Conservation (phyloP, 345 rosid species). For the Heritiera littoralis region DNA sequence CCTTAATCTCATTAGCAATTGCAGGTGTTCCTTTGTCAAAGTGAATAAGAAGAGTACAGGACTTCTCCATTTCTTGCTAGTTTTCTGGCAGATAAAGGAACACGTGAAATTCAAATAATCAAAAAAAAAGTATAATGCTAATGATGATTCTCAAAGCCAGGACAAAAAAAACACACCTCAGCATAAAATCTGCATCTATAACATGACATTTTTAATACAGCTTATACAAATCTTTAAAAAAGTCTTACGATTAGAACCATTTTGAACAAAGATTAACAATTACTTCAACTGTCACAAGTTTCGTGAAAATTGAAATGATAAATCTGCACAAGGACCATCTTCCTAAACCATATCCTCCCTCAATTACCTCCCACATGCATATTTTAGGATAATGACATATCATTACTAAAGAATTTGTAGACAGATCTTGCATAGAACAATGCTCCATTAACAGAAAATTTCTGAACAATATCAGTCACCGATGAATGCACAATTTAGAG, state of each 20-base stretch:
- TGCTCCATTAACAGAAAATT: background rate
- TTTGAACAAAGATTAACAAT: background rate
- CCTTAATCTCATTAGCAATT: constrained; percentile 86
- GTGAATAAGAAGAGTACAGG: constrained; percentile 74
- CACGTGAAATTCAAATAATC: constrained; percentile 2
- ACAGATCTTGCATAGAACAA: background rate
- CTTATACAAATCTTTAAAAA: background rate
- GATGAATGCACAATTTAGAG: background rate
- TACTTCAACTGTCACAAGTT: background rate
- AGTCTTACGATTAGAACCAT: background rate
- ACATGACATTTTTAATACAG: background rate
- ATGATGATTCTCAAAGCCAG: background rate
- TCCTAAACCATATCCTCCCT: background rate
- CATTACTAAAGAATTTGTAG: background rate
- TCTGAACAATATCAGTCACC: background rate
- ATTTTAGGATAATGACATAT: background rate
- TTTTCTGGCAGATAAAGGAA: constrained; percentile 10
- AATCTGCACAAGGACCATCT: background rate
- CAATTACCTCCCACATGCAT: background rate
- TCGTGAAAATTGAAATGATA: background rate
- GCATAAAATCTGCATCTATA: background rate
- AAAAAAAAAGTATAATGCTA: background rate
- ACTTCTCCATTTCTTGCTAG: constrained; percentile 70
- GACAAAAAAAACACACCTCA: background rate
- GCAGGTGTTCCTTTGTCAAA: constrained; percentile 89